Evolutionary conservation across 768 basidiomycete species (phyloP).

Genomic region (Lanmaoa pseudosensibilis): DNA sequence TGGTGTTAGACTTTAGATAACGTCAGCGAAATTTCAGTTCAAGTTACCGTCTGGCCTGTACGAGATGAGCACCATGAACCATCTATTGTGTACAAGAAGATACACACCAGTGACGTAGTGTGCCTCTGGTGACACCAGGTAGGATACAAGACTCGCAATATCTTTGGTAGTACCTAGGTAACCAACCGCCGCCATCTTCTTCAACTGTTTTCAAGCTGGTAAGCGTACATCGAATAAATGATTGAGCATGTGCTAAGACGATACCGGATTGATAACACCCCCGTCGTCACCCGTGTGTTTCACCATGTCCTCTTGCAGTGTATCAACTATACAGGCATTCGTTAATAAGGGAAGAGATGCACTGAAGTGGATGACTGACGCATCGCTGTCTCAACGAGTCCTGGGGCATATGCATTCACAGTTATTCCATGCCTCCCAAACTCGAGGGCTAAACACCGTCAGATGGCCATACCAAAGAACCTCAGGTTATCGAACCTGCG

Average conservation of each 20-base stretch:
- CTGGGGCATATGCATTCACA: constrained; percentile 37
- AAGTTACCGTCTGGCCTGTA: constrained; percentile 32
- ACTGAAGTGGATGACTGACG: constrained; percentile 15
- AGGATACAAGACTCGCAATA: constrained; percentile 39
- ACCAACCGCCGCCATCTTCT: constrained; percentile 17
- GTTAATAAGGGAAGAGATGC: neutral
- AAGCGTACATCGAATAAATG: neutral
- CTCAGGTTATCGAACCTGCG: constrained; percentile 13
- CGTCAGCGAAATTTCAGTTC: neutral
- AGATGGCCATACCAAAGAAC: neutral
- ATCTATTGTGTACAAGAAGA: neutral
- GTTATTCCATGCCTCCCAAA: constrained; percentile 33
- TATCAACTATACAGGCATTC: constrained; percentile 13
- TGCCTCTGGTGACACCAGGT: constrained; percentile 35
- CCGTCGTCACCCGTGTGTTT: constrained; percentile 12
- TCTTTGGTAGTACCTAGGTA: constrained; percentile 30
- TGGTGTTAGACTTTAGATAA: neutral
- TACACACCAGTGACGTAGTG: constrained; percentile 35
- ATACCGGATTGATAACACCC: constrained; percentile 18
- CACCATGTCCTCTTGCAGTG: constrained; percentile 12
- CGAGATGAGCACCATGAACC: neutral
- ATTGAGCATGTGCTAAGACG: neutral
- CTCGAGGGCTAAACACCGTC: constrained; percentile 31
- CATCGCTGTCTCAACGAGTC: constrained; percentile 31
- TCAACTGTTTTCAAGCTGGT: constrained; percentile 10